phyloP scores from a whole-genome alignment of 805 yeast genomes.

The Candida dajiaensis region DNA sequence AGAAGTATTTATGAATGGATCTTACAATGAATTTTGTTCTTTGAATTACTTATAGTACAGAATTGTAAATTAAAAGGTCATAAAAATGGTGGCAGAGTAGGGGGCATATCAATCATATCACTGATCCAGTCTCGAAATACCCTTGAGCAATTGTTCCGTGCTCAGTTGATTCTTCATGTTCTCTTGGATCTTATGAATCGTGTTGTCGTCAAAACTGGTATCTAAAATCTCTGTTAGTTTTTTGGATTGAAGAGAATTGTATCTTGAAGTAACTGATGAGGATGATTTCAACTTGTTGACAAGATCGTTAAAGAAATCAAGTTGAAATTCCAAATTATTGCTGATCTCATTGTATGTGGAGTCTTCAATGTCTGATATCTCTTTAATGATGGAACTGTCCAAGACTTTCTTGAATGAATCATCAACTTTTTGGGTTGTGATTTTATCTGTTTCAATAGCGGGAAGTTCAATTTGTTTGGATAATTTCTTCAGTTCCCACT shows the following conservation, averaged over 20 bases:
- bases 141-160: constrained; percentile 29
- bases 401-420: constrained; percentile 22
- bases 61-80: neutral
- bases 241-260: constrained; percentile 33
- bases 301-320: constrained; percentile 19
- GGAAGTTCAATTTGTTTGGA: constrained; percentile 12
- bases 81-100: neutral
- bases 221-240: constrained; percentile 38
- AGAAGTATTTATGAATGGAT: constrained; percentile 54
- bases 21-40: constrained; percentile 2
- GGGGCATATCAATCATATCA: neutral
- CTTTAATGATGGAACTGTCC: constrained; percentile 13
- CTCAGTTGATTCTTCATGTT: constrained; percentile 23
- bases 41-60: neutral
- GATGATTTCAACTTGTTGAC: constrained; percentile 20
- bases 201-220: constrained; percentile 41
- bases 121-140: constrained; percentile 26
- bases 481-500: constrained; percentile 34
- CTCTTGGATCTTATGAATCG: constrained; percentile 12
- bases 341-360: constrained; percentile 11
- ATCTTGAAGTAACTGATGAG: constrained; percentile 13
- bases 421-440: constrained; percentile 1
- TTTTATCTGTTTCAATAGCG: constrained; percentile 1
- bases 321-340: constrained; percentile 10
- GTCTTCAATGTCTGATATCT: constrained; percentile 11